These are phyloP conservation scores for Saturnispora kantuleensis DNA, from an alignment of 805 yeast genomes.

Conservation along the genomic window DNA sequence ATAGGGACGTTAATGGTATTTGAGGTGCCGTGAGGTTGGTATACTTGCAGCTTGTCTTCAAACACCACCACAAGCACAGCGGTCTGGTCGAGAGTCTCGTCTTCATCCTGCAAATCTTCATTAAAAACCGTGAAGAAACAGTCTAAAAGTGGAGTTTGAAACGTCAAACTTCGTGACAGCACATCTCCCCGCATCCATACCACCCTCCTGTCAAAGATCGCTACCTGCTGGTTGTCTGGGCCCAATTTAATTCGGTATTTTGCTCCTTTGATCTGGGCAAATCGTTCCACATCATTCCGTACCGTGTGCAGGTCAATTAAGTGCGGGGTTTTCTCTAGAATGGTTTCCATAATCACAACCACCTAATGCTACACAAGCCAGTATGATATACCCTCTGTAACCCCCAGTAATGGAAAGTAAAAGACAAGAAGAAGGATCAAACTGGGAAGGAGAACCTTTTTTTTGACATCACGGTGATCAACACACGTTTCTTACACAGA, in stretches of 20 bases:
- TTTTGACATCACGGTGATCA: too few relatives aligned
- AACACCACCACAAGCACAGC: constrained; percentile 46
- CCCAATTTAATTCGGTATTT: constrained; percentile 14
- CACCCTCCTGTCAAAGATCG: constrained; percentile 28
- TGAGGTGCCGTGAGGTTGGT: constrained; percentile 48
- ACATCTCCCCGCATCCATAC: constrained; percentile 42
- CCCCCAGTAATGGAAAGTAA: too few relatives aligned
- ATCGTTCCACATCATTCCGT: too few relatives aligned
- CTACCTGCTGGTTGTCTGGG: constrained; percentile 17
- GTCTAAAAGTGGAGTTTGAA: constrained; percentile 40
- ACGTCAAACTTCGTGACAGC: constrained; percentile 39
- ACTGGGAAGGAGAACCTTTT: too few relatives aligned
- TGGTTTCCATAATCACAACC: too few relatives aligned
- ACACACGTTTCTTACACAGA: neutral
- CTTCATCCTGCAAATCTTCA: constrained; percentile 6
- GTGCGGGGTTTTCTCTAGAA: too few relatives aligned
- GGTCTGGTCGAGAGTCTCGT: too few relatives aligned
- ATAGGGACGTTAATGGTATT: constrained; percentile 65
- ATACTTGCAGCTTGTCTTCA: constrained; percentile 50
- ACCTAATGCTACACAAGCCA: too few relatives aligned
- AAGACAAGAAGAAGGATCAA: too few relatives aligned
- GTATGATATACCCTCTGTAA: too few relatives aligned
- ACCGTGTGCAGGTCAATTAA: too few relatives aligned
- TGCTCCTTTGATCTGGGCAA: neutral
- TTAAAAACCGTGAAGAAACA: constrained; percentile 56